A percentile compares a stretch with the other conserved stretches of the same genome.
Conservation (phyloP, 2,329 filamentous ascomycete species). For the Sordariomycetes sp. region DNA sequence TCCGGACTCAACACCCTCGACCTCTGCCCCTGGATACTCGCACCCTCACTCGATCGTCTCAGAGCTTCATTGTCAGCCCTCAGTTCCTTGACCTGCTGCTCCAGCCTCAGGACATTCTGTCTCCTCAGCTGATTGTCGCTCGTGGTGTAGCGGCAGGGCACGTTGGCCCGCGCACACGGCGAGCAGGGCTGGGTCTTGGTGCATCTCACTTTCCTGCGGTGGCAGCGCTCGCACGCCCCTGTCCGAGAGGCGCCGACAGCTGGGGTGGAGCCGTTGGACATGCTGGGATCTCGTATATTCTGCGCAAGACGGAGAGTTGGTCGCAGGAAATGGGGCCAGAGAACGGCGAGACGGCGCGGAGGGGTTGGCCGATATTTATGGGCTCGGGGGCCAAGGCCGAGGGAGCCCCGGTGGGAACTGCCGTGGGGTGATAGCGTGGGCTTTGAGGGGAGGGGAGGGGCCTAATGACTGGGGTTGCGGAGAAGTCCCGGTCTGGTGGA, state of each 20-base stretch:
- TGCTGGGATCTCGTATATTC: too few relatives aligned
- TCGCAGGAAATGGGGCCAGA: too few relatives aligned
- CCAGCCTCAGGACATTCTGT: slow-evolving; percentile 22
- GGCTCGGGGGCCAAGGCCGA: background rate
- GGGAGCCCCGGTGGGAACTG: background rate
- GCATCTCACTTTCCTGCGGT: slow-evolving; percentile 27
- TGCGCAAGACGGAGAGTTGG: too few relatives aligned
- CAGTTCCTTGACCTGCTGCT: slow-evolving; percentile 20
- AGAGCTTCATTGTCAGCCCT: slow-evolving; percentile 19
- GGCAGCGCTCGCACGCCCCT: too few relatives aligned
- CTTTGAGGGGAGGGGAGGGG: background rate
- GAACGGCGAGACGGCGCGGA: too few relatives aligned
- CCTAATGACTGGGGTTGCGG: background rate
- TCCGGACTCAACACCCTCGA: background rate
- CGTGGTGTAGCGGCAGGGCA: slow-evolving; percentile 22
- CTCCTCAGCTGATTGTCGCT: slow-evolving; percentile 17
- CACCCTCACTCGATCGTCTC: background rate
- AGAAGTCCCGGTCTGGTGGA: background rate
- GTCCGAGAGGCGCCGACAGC: too few relatives aligned
- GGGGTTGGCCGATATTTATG: background rate
- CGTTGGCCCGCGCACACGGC: slow-evolving; percentile 22
- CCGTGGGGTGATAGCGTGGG: background rate
- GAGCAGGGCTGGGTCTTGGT: slow-evolving; percentile 27
- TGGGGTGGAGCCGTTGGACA: too few relatives aligned
- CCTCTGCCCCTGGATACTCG: background rate